Percentiles rank a stretch among this genome's conserved stretches.
These are phyloP conservation scores for Fusarium tjaetaba DNA, from an alignment of 2,329 filamentous ascomycete species.

Conservation along the genomic window DNA sequence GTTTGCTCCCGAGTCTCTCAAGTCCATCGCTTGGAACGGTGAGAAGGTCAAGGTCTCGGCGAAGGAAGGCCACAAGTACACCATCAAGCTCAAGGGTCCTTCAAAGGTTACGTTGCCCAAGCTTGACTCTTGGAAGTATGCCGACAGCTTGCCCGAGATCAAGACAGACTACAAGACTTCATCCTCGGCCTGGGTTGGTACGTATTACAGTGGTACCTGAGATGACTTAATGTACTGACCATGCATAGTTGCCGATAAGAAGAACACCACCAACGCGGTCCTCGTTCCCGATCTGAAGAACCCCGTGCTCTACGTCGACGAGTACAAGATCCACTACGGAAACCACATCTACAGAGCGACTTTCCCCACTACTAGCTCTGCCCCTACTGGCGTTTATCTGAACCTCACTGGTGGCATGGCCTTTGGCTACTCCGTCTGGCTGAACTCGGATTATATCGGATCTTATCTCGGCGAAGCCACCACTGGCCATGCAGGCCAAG, in stretches of 20 bases:
- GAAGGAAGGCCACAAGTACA: slow-evolving; percentile 42
- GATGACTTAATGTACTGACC: not conserved
- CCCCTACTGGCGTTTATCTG: slow-evolving; percentile 57
- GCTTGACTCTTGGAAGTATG: slow-evolving; percentile 57
- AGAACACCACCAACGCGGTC: slow-evolving; percentile 58
- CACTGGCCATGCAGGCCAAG: slow-evolving; percentile 48
- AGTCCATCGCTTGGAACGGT: slow-evolving; percentile 63
- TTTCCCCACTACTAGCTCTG: slow-evolving; percentile 53
- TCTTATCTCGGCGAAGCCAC: slow-evolving; percentile 63
- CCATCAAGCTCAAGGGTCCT: slow-evolving; percentile 42
- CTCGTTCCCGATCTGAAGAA: slow-evolving; percentile 58
- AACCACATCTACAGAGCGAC: slow-evolving; percentile 65
- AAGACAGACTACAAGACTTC: slow-evolving; percentile 54
- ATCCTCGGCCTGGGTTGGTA: slow-evolving; percentile 55
- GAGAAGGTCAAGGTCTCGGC: slow-evolving; percentile 43
- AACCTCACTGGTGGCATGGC: slow-evolving; percentile 64
- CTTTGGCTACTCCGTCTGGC: slow-evolving; percentile 66
- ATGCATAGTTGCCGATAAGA: slow-evolving; percentile 56
- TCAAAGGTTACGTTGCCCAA: slow-evolving; percentile 50
- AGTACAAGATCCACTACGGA: slow-evolving; percentile 65
- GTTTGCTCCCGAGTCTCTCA: slow-evolving; percentile 58
- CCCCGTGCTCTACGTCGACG: slow-evolving; percentile 66
- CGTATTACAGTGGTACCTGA: fast-evolving
- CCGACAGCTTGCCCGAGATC: slow-evolving; percentile 61
- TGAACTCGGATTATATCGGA: slow-evolving; percentile 66